A percentile compares a stretch with the other conserved stretches of the same genome.
phyloP scores from a whole-genome alignment of 306 rosid species.

The Cicer pinnatifidum region DNA sequence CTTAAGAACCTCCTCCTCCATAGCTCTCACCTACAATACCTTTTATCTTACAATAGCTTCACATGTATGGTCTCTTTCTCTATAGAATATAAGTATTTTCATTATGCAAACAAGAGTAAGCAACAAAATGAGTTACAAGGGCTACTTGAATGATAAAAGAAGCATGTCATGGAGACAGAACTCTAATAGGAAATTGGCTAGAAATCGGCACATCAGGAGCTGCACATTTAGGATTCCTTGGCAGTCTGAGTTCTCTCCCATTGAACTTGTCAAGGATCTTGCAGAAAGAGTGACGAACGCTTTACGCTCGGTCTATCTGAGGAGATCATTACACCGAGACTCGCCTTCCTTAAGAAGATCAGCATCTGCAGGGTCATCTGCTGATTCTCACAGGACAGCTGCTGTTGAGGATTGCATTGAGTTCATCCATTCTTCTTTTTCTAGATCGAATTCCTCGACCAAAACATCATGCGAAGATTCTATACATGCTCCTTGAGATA shows the following conservation, averaged over 20 bases:
- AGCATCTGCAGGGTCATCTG: conserved; percentile 53
- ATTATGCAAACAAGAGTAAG: conserved; percentile 34
- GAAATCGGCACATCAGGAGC: conserved; percentile 45
- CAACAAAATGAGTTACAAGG: conserved; percentile 39
- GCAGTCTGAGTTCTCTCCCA: conserved; percentile 51
- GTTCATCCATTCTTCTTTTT: conserved; percentile 77
- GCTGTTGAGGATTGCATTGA: conserved; percentile 89
- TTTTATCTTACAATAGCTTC: conserved; percentile 29
- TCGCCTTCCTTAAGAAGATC: conserved; percentile 55
- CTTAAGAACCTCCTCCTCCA: conserved; percentile 37
- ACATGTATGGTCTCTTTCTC: background rate
- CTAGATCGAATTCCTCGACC: conserved; percentile 64
- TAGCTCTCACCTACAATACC: conserved; percentile 34
- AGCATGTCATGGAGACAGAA: conserved; percentile 48
- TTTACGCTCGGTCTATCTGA: conserved; percentile 50
- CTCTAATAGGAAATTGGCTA: conserved; percentile 39
- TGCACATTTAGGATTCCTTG: conserved; percentile 56
- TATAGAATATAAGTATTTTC: conserved; percentile 26
- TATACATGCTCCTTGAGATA: conserved; percentile 35
- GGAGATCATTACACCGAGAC: conserved; percentile 49
- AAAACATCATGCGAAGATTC: conserved; percentile 38
- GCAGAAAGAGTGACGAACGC: conserved; percentile 63
- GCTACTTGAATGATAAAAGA: conserved; percentile 46
- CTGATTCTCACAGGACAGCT: conserved; percentile 66
- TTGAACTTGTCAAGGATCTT: conserved; percentile 64